Base-by-base conservation (phyloP, 164 flowering plant species). In the Kalanchoe fedtschenkoi region DNA sequence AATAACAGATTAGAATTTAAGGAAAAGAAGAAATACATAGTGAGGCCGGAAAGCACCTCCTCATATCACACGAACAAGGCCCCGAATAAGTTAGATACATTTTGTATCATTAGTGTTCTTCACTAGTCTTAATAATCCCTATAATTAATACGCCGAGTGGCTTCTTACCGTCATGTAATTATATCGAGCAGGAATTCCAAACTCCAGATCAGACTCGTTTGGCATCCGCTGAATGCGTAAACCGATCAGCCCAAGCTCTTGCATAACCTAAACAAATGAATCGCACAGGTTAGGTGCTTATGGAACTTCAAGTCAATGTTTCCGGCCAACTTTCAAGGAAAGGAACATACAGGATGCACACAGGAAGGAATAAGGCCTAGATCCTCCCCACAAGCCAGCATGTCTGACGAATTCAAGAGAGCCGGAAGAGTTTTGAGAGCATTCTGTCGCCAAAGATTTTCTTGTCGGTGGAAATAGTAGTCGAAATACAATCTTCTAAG, bases 321-420 rank as follows among this genome's bases (percentile, higher is more conserved):
- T 15, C 37, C 34, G 30, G 55, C n/a, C 26, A 43, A 54, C 1
- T 46, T 16, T 16, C 22, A 59, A 44, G 53, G 39, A 16, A 57
- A 65, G 6, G 33, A 69, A 72, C 91, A 64, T 83, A 93, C 99
- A 38, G 99, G 97, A 76, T 93, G 96, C 56, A 93, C 97, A 72
- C 99, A 90, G 15, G 90, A 78, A 67, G 99, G 96, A 73, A 93
- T 84, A n/a, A 90, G 72, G 17, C 99, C 99, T 34, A 93, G 84
- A 81, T 93, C 99, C 74, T 93, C 99, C 55, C 96, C 99, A 80
- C 99, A 93, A 29, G 99, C 89, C 58, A 90, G 78, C 97, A 93
- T 93, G 62, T 90, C 84, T 28, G 99, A 93, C n/a, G 96, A 93
- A 78, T 88, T 87, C 68, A 93, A 73, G 32, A 93, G 91, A 58